Percentiles rank a stretch among this genome's conserved stretches.
Conservation (phyloP, 2,329 filamentous ascomycete genomes). For the Cordyceps cateniannulata region DNA sequence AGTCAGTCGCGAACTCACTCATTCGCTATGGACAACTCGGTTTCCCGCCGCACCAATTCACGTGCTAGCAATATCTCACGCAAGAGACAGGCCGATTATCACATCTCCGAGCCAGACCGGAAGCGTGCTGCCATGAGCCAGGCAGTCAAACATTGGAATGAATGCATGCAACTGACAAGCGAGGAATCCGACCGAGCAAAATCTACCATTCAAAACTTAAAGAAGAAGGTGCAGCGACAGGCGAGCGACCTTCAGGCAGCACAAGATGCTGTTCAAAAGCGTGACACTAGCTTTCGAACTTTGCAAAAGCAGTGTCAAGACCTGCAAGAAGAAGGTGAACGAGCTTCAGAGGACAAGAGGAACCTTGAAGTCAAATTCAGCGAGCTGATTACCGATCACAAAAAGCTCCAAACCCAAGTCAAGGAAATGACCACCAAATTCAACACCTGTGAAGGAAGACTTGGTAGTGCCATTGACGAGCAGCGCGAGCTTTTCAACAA, state of each 20-base stretch:
- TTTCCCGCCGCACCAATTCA: not conserved
- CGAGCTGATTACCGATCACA: slow-evolving; percentile 7
- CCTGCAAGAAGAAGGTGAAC: not conserved
- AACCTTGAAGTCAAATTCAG: slow-evolving; percentile 7
- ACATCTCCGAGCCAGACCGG: not conserved
- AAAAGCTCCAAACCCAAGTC: not conserved
- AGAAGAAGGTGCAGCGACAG: slow-evolving; percentile 1
- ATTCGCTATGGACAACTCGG: not conserved
- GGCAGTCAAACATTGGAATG: slow-evolving; percentile 18
- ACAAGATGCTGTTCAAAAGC: slow-evolving; percentile 12
- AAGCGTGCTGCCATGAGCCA: slow-evolving; percentile 8
- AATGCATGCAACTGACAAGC: slow-evolving; percentile 9
- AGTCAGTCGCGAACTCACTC: not conserved
- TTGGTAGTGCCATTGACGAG: slow-evolving; percentile 3
- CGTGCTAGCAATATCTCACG: slow-evolving; percentile 8
- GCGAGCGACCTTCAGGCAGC: slow-evolving; percentile 19
- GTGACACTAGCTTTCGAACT: not conserved
- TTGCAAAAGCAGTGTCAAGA: not conserved
- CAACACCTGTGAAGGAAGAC: not conserved
- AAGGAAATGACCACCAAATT: not conserved
- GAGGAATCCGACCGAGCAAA: slow-evolving; percentile 12
- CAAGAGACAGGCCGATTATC: not conserved
- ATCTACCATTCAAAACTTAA: slow-evolving; percentile 6
- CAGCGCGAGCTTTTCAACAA: slow-evolving; percentile 12
- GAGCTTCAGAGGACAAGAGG: not conserved